Conservation (phyloP, 257 asterid species). For the Knoxia roxburghii region DNA sequence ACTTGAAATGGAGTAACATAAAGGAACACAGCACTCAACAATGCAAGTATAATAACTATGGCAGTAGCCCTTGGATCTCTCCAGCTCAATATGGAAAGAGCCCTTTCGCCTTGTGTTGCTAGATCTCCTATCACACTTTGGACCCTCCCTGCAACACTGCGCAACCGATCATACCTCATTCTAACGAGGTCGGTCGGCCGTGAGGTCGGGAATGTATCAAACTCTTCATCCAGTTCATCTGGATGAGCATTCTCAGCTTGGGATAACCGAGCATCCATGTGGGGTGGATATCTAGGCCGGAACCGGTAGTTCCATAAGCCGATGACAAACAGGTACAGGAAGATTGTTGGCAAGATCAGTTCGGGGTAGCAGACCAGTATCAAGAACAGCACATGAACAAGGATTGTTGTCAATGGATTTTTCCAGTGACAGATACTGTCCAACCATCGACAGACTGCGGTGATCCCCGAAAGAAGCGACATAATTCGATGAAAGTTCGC, state of each 20-base stretch:
- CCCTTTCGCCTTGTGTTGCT: conserved; percentile 88
- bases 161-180: conserved; percentile 67
- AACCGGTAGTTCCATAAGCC: conserved; percentile 78
- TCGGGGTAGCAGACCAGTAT: conserved; percentile 78
- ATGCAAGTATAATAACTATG: conserved; percentile 47
- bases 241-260: conserved; percentile 63
- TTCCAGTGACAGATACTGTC: conserved; percentile 66
- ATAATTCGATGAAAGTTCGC: conserved; percentile 74
- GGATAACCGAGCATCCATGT: conserved; percentile 84
- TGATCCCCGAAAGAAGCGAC: conserved; percentile 49
- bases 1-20: conserved; percentile 76
- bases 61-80: conserved; percentile 94
- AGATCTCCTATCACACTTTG: conserved; percentile 74
- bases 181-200: conserved; percentile 39
- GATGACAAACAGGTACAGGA: conserved; percentile 82
- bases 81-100: conserved; percentile 76
- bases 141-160: conserved; percentile 70
- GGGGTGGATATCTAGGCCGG: conserved; percentile 73
- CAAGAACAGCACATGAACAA: conserved; percentile 68
- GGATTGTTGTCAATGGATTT: conserved; percentile 72
- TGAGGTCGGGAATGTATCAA: conserved; percentile 65
- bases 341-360: conserved; percentile 69
- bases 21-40: conserved; percentile 62
- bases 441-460: conserved; percentile 51
- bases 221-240: conserved; percentile 81